Evolutionary conservation across 306 rosid genomes (phyloP), one percentile per base, ranked within the genome.

Genomic region (Vicia villosa): DNA sequence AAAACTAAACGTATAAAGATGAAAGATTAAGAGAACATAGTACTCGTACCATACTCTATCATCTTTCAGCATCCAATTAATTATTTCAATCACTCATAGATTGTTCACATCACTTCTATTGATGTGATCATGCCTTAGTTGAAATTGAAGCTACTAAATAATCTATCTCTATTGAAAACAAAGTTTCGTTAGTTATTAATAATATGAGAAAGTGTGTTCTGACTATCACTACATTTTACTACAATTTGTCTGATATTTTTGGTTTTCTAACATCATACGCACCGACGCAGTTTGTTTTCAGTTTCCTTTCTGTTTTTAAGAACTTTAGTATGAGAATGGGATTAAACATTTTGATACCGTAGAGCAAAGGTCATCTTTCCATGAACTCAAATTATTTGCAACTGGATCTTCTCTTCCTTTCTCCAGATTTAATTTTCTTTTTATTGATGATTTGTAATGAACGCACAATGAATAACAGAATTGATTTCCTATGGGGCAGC

Each of bases 21-120:
- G 59, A 65, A 32, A 69, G 56, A 69, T 37, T 45, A 56, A 40
- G 58, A 57, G 80, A 81, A 63, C 46, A 72, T 24, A 43, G 69
- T 46, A 49, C 57, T 41, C 74, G 16, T 36, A 26, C 66, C 77
- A 76, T 64, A 59, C 57, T 68, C 65, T 67, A 38, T 46, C 26
- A 46, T 38, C 26, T 43, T 74, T 64, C 69, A 54, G 55, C 52
- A 5, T 79, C 72, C 49, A 74, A 74, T 68, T 55, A 41, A 51
- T 69, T 69, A 5, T 63, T 65, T 19, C 62, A 14, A 56, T 24
- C 68, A 17, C 51, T 63, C 20, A 45, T 10, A 46, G 34, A 46
- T 56, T 26, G 24, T 72, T 65, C 77, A 47, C 63, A 65, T 62
- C 70, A 69, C 51, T 50, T 69, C 6, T 7, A 61, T 8, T 21